These are phyloP conservation scores for Cladophialophora bantiana DNA, from an alignment of 2,329 filamentous ascomycete species.

Conservation along the genomic window DNA sequence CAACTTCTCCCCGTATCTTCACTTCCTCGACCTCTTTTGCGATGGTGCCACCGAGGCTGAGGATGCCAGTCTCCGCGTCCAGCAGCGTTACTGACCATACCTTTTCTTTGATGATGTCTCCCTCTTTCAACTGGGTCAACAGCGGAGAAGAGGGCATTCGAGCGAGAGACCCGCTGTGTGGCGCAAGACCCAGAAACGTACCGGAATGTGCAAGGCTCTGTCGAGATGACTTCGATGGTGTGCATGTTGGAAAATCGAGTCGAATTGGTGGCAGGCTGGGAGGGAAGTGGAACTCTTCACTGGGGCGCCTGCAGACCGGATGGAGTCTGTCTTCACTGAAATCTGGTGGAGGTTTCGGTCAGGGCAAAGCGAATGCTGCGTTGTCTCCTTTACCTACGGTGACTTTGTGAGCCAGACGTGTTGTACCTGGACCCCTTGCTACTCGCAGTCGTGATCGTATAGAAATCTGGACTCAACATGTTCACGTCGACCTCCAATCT, in stretches of 20 bases:
- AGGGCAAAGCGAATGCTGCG: background rate
- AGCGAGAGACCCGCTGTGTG: conserved; percentile 38
- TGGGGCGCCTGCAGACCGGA: conserved; percentile 39
- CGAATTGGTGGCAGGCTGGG: conserved; percentile 29
- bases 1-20: conserved; percentile 40
- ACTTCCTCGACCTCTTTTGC: conserved; percentile 40
- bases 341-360: conserved; percentile 25
- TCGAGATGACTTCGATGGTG: conserved; percentile 40
- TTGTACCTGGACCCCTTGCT: conserved; percentile 42
- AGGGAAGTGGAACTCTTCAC: conserved; percentile 38
- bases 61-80: conserved; percentile 43
- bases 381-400: conserved; percentile 33
- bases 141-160: conserved; percentile 40
- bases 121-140: conserved; percentile 39
- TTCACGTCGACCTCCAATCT: conserved; percentile 43
- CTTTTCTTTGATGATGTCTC: conserved; percentile 35
- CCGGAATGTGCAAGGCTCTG: conserved; percentile 43
- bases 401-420: conserved; percentile 40
- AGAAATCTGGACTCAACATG: conserved; percentile 45
- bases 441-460: conserved; percentile 43
- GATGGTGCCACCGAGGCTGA: conserved; percentile 45
- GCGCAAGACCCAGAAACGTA: conserved; percentile 44
- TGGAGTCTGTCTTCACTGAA: conserved; percentile 38
- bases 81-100: conserved; percentile 45
- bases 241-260: conserved; percentile 43